Evolutionary conservation across 768 basidiomycete species (phyloP), one percentile per base, ranked within the genome.

Genomic region (Agrocybe chaxingu): DNA sequence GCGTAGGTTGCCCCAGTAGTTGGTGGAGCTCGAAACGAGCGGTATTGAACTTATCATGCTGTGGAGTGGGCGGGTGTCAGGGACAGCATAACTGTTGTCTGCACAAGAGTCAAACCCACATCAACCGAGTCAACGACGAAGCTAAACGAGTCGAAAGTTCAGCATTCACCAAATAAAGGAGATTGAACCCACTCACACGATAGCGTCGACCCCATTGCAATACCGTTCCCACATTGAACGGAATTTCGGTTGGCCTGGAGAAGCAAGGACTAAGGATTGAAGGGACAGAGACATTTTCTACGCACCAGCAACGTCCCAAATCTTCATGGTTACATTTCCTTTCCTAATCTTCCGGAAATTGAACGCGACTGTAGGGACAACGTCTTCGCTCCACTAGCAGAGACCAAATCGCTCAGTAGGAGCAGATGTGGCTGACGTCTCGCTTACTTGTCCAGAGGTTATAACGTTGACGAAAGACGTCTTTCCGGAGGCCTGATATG

Each of bases 221-320:
- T 96, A 97, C 39, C 94, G 77, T 67, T 94, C 92, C 91, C 92
- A 97, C 86, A 95, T 93, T 33, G 89, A 90, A 39, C 94, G 82
- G 64, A 95, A 97, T 64, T 90, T 92, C 5, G 92, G 89, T 71
- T 96, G 93, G 30, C 92, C 90, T 87, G 60, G 8, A 45, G 12
- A 13, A 47, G 53, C 55, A 48, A 50, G 52, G 50, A 49, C 54
- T n/a, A 42, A 33, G 31, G 24, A 43, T 12, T 7, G 37, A 38
- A 40, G 19, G n/a, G 31, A 30, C 16, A 45, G 35, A 45, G 39
- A 38, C 43, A 30, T 37, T 38, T 41, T 47, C 7, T 50, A 57
- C 81, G 58, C 55, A 90, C 87, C 92, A 54, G 93, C 93, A 35
- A 97, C 89, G 66, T 97, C 94, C 94, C 94, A 97, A 42, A 97